These are phyloP conservation scores for Neolecta irregularis DNA, from an alignment of 1,139 yeast species.

Conservation along the genomic window DNA sequence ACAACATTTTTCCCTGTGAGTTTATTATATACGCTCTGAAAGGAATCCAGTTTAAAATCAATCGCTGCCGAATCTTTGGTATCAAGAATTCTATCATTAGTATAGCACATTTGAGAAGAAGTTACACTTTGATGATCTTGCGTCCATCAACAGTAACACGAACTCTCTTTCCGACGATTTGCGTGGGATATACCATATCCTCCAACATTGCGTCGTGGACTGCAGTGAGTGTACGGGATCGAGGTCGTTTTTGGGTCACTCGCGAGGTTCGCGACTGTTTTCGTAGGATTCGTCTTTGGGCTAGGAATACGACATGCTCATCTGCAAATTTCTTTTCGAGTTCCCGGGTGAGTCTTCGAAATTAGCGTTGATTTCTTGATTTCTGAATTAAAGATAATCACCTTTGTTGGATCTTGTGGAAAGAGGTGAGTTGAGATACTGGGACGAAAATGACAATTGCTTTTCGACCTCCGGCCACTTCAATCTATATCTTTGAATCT, in stretches of 20 bases:
- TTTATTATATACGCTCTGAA: constrained; percentile 97
- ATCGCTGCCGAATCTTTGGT: constrained; percentile 94
- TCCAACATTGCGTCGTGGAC: constrained; percentile 98
- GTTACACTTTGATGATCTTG: constrained; percentile 82
- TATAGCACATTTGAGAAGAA: constrained; percentile 5
- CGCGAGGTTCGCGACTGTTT: constrained; percentile 83
- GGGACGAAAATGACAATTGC: constrained; percentile 97
- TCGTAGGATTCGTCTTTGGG: constrained; percentile 99
- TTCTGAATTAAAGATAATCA: no score
- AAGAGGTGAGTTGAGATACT: constrained; percentile 79
- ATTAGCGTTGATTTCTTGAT: neutral
- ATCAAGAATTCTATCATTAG: constrained; percentile 47
- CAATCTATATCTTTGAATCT: constrained; percentile 34
- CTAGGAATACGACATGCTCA: constrained; percentile 98
- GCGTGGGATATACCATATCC: constrained; percentile 99
- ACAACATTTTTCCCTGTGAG: constrained; percentile 99
- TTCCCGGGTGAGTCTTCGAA: constrained; percentile 72
- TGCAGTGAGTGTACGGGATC: constrained; percentile 97
- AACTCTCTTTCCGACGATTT: constrained; percentile 97
- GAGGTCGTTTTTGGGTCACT: constrained; percentile 97
- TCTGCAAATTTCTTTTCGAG: constrained; percentile 99
- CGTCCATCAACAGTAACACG: constrained; percentile 98
- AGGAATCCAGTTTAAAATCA: constrained; percentile 98
- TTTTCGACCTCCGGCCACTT: constrained; percentile 97
- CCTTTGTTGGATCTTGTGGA: constrained; percentile 85